Base-by-base conservation (phyloP, 2,329 filamentous ascomycete species). In the Fusarium hainanense region DNA sequence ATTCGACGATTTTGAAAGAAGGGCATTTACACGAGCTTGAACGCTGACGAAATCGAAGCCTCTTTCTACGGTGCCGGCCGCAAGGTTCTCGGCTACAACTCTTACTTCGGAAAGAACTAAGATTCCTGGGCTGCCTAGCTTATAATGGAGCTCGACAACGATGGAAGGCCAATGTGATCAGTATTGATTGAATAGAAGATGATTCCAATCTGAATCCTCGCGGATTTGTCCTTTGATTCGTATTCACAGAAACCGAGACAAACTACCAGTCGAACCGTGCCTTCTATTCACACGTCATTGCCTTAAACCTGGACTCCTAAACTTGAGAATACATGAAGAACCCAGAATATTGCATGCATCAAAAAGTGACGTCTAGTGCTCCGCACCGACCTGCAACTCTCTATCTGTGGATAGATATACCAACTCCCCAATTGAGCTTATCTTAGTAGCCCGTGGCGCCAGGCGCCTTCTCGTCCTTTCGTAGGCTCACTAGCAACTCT, bases 401-500 rank as follows among this genome's bases (percentile, higher is more conserved):
- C 44, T 47, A 44, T 56, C 46, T 28, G n/a, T 20, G 43, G 54
- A 59, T 42, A 49, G 54, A 30, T 57, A 34, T 46, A 54, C 41
- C 50, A 69, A 67, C 49, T n/a, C 34, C 44, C 44, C 49, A 40
- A 34, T 52, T 37, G 44, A 42, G 30, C 47, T 57, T 47, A 40
- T 44, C 55, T 78, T 83, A 91, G 76, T 89, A 88, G 62, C 89
- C 89, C 67, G 85, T 87, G 57, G 89, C 88, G 68, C 89, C 90
- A 23, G 89, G 90, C 25, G 89, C 90, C 82, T 97, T 97, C 83
- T 97, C 92, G 74, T 99, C 96, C 85, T 98, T 98, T 83, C 91
- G 91, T 82, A 99, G 83, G 80, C 90, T 94, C 74, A 94, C 82
- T 76, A 99, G 84, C 77, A 98, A 78, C 82, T 98, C 95, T 72